These are phyloP conservation scores for Blastocystis sp. DNA, from an alignment of 352 stramenopile genomes.

Conservation along the genomic window DNA sequence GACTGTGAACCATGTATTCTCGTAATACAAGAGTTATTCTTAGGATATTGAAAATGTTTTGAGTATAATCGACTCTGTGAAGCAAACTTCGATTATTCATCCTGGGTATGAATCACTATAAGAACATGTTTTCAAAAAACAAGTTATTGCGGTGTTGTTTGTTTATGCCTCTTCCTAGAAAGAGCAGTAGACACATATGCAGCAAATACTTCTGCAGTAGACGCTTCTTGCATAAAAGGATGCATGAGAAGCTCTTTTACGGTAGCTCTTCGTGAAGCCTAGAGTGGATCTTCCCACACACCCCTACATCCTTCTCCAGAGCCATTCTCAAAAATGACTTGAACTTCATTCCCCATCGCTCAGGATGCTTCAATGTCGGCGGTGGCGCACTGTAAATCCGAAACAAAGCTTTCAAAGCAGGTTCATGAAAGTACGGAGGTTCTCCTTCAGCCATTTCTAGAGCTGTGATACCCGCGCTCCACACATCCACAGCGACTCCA, in stretches of 20 bases:
- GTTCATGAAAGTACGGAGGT: conserved; percentile 80
- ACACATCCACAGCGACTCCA: conserved; percentile 81
- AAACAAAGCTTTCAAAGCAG: conserved; percentile 70
- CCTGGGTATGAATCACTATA: conserved; percentile 54
- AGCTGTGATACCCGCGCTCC: conserved; percentile 77
- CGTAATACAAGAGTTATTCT: not conserved
- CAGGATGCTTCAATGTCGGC: conserved; percentile 73
- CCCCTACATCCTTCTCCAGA: conserved; percentile 70
- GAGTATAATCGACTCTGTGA: not conserved
- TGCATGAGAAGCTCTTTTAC: conserved; percentile 80
- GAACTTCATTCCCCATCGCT: conserved; percentile 75
- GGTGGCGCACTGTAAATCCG: conserved; percentile 74
- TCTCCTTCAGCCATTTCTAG: conserved; percentile 83
- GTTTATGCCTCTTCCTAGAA: not conserved
- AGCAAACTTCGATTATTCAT: conserved; percentile 12
- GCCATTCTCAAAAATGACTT: conserved; percentile 78
- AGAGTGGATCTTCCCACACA: not conserved
- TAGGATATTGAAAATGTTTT: not conserved
- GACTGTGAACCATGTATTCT: not conserved
- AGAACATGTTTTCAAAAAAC: not conserved
- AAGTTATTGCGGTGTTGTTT: not conserved
- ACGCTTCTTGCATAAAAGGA: conserved; percentile 74
- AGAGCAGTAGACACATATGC: conserved; percentile 1
- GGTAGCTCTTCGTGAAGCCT: conserved; percentile 71
- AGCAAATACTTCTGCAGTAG: conserved; percentile 69